Base-by-base conservation (phyloP, 441 rosid genomes). In the Geranium incanum region DNA sequence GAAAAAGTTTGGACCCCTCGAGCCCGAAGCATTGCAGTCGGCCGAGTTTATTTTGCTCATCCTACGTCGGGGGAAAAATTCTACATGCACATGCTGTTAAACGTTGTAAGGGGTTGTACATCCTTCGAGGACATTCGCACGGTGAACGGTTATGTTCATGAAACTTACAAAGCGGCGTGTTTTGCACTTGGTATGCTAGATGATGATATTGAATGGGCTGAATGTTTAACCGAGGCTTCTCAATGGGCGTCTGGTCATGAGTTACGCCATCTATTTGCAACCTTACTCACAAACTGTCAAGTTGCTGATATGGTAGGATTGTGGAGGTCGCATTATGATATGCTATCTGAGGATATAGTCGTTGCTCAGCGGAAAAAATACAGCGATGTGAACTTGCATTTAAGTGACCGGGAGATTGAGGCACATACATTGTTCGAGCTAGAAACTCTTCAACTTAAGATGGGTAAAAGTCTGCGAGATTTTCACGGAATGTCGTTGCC, bases 171-270 rank as follows among this genome's bases (percentile, higher is more conserved):
- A 3, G 59, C 9, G 0, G 33, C 48, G 8, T 71, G 72, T 18
- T 28, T 23, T 9, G 39, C 75, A 7, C 23, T 76, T 18, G 72
- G 68, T 3, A 41, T 72, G 16, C 18, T 74, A 12, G 77, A n/a
- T 28, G 62, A 69, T 18, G 68, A 68, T 63, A 60, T 18, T 11
- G 69, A 74, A 43, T 74, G 69, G 70, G 18, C 48, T 11, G 39
- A 74, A 6, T 37, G 66, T 0, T 7, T 39, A 7, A 13, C 21
- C 12, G 69, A 41, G 15, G 52, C 60, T 9, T 16, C 68, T 16
- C 0, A 5, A 1, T 57, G 67, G 67, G 73, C 21, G 15, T 37
- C 52, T 2, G 5, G 12, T 11, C 5, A 9, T 9, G 33, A 67
- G 37, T 11, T 67, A 6, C 1, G 67, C 1, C 12, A 52, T 0